phyloP scores from a whole-genome alignment of 78 protist species.

The Dictyostelium capitatum region DNA sequence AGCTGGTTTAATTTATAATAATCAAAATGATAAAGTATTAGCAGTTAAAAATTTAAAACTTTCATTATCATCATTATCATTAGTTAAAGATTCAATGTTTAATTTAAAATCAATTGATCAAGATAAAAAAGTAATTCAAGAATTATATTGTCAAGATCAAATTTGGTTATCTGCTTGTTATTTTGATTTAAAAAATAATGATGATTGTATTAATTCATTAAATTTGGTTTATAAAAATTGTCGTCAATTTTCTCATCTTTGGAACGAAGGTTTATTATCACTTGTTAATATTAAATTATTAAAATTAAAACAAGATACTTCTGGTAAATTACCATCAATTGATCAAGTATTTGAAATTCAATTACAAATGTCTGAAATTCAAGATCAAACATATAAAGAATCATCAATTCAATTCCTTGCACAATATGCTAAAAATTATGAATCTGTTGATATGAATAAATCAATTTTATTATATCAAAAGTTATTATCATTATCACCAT shows the following conservation, averaged over 20 bases:
- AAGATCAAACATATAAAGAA: background rate
- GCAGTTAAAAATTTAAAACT: background rate
- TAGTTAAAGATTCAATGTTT: background rate
- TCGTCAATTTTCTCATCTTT: background rate
- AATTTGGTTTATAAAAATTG: background rate
- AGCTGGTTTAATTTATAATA: background rate
- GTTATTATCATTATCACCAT: background rate
- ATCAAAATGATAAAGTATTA: background rate
- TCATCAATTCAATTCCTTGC: background rate
- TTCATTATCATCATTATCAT: background rate
- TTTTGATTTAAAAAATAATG: background rate
- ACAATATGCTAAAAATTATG: background rate
- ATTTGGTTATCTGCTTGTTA: background rate
- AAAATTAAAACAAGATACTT: background rate
- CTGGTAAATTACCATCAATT: background rate
- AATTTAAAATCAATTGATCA: background rate
- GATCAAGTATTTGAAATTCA: background rate
- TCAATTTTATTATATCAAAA: background rate
- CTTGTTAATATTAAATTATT: background rate
- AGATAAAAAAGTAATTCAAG: background rate
- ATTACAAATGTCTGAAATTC: background rate
- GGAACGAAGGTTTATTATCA: conserved; percentile 10
- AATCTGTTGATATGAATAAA: background rate
- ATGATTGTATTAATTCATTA: background rate
- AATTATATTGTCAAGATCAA: conserved; percentile 6